Evolutionary conservation across 768 basidiomycete species (phyloP).

Genomic region (Postia placenta): DNA sequence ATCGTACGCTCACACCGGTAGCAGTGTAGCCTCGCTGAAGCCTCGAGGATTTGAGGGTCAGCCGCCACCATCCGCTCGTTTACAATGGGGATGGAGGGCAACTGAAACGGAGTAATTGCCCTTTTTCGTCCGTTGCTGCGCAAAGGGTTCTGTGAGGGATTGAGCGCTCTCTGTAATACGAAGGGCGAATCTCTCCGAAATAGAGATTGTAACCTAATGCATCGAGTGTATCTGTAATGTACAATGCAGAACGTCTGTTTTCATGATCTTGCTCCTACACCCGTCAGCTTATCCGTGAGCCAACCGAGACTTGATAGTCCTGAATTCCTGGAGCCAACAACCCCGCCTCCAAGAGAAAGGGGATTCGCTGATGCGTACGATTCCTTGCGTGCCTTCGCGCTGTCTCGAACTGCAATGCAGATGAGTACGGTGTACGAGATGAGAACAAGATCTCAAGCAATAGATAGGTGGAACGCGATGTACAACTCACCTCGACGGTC

Average conservation of each 20-base stretch:
- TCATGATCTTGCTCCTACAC: conserved; percentile 44
- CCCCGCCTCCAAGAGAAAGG: conserved; percentile 58
- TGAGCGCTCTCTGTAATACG: too few relatives aligned
- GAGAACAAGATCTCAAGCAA: not conserved
- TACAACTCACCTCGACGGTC: conserved; percentile 54
- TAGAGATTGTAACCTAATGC: too few relatives aligned
- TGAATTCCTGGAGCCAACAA: conserved; percentile 44
- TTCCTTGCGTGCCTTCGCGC: conserved; percentile 67
- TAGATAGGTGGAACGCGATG: not conserved
- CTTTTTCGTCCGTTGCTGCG: too few relatives aligned
- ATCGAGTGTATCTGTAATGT: too few relatives aligned
- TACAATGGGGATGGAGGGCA: too few relatives aligned
- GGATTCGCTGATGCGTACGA: conserved; percentile 81
- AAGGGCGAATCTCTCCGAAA: too few relatives aligned
- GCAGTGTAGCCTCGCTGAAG: not conserved
- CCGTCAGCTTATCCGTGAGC: conserved; percentile 70
- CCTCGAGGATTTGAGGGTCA: not conserved
- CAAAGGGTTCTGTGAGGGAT: too few relatives aligned
- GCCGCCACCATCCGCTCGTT: not conserved
- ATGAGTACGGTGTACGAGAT: not conserved
- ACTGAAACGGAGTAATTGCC: too few relatives aligned
- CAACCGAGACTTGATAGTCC: conserved; percentile 69
- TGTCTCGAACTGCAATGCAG: conserved; percentile 53
- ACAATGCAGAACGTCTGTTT: not conserved
- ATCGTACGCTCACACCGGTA: not conserved